Base-by-base conservation (phyloP, 495 filamentous ascomycete genomes). In the Patellaria atrata region DNA sequence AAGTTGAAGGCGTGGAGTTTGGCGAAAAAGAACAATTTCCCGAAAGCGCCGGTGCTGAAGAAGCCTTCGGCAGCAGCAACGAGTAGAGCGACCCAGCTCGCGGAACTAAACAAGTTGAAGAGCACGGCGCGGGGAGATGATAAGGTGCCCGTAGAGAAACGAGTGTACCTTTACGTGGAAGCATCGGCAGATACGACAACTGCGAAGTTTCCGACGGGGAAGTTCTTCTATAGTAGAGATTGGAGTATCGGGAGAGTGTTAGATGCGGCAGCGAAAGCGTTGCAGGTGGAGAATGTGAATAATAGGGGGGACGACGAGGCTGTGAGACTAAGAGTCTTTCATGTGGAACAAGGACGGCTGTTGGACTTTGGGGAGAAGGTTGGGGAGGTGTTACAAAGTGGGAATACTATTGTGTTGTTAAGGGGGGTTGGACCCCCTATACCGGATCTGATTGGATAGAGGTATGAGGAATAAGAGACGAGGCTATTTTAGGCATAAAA, bases 161-260 rank as follows among this genome's bases (percentile, higher is more conserved):
- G 89, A 24, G 51, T 96, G 0, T 96, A 94, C 53, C 37, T 97
- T 17, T 70, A 79, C 57, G 79, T 91, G 7, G 85, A 93, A 49
- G 78, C 83, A 1, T 81, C 86, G 51, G 79, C 79, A 25, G 79
- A 77, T 48, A 79, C 75, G 16, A 74, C 76, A 2, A 79, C 67
- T 22, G 67, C 74, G 7, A 86, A 60, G 40, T 41, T 49, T 30
- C 57, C 57, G 12, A 51, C 47, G n/a, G 57, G 54, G 1, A 72
- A 79, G 43, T 91, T 91, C 58, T 96, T 72, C 52, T 97, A 84
- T 54, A 75, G 68, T 34, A 66, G 68, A 49, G 75, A 86, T 21
- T 96, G 82, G 85, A 85, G 77, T 31, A 75, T 94, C 7, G 89
- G 89, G 0, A 57, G 82, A 36, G 68, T 96, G 38, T 61, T 97